Base-by-base conservation (phyloP, 108 stramenopile genomes). In the Conticribra weissflogii region DNA sequence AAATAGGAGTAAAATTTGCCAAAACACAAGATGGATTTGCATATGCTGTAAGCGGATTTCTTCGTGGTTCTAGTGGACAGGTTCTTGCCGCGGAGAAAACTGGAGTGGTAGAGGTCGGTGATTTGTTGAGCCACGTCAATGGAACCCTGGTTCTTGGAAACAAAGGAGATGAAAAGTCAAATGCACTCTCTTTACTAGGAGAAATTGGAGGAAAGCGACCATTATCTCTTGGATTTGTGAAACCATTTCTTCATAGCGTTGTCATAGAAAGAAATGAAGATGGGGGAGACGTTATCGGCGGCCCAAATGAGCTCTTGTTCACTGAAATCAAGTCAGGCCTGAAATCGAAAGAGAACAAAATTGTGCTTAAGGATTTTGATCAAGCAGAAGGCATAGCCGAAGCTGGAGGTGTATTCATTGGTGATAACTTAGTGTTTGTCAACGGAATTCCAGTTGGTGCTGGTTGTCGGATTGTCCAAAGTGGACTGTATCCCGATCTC, bases 401-500 rank as follows among this genome's bases (percentile, higher is more conserved):
- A 66, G 72, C 66, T 44, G 70, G 78, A 17, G 86, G 86, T n/a
- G 83, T 96, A 8, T 59, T 91, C 58, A 61, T 91, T 25, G 95
- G 95, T 25, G 95, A 96, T 58, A 83, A 91, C 54, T 82, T 96
- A 8, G 86, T 93, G 15, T 90, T 88, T 65, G 75, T 96, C 18
- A 93, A 93, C 41, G 95, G 92, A 21, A 67, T 76, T n/a, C 72
- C 95, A 4, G 90, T 96, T 27, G 93, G 93, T 24, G 89, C 93
- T 48, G 93, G 93, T 17, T 87, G 85, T 41, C 76, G 83, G 51
- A 77, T 89, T 74, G 17, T 64, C 14, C 81, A 81, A 45, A 54
- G 51, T 30, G 72, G 58, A 2, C 31, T 56, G 41, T 74, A 82
- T 19, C 77, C 77, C 53, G 50, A 54, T 27, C 24, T 66, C 24